Evolutionary conservation across 2,329 filamentous ascomycete species (phyloP), one percentile per base, ranked within the genome.

Genomic region (Apiospora marii): DNA sequence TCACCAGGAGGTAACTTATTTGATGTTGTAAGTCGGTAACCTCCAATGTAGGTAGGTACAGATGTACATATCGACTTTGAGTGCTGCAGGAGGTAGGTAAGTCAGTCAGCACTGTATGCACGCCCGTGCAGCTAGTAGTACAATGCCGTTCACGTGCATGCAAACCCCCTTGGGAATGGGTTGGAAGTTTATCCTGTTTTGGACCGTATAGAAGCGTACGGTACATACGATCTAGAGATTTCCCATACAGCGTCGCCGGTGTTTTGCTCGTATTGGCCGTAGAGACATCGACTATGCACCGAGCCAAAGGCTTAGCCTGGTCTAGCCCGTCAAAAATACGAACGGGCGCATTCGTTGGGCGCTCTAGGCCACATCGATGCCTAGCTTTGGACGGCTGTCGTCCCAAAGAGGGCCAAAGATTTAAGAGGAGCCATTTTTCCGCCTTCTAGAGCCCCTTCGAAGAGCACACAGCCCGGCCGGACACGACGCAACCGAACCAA

Each of bases 401-500:
- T 61, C 53, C 53, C 53, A 22, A 61, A 61, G 53, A 61, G 30
- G 30, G 27, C 53, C 34, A 61, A 61, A 53, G 16, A 19, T 10
- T 10, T 10, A 41, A 41, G 37, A 41, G 34, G 53, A 61, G 30
- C 30, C 53, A 30, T 30, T 61, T 53, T 34, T n/a, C 10, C 14
- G 53, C 53, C 53, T 61, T 61, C 53, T 61, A 37, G 53, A 61
- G 53, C 53, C 12, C 53, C 30, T 61, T 37, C 53, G 30, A 61
- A 27, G 30, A 49, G 30, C 53, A 61, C 53, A 34, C 53, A 34
- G 58, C 30, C 58, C 37, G 30, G 30, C 30, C 53, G 27, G 27
- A 58, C 53, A 41, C 58, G 34, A 64, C 41, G 22, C 58, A 64
- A 64, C 58, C 58, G 58, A 41, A 64, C 58, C 58, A 64, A 64